phyloP scores from a whole-genome alignment of 2,329 filamentous ascomycete genomes.

The Scedosporium boydii region DNA sequence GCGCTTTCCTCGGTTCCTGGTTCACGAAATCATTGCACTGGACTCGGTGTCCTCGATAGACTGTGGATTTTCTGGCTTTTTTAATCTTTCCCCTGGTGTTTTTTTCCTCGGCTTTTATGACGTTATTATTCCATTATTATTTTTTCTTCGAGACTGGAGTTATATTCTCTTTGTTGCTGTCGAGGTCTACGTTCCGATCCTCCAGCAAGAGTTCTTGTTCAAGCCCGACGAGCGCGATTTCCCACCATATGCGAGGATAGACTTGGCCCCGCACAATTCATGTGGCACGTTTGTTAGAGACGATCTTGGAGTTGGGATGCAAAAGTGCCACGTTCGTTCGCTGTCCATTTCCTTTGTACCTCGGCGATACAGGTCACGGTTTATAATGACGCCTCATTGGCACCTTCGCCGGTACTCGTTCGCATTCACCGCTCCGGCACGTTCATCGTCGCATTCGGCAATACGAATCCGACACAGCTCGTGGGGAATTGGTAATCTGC shows the following conservation, averaged over 20 bases:
- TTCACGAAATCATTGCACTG: conserved; percentile 7
- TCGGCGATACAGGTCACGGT: not conserved
- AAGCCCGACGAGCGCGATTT: not conserved
- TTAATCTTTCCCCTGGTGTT: conserved; percentile 6
- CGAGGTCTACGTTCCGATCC: not conserved
- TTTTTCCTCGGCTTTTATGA: conserved; percentile 5
- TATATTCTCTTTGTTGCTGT: conserved; percentile 2
- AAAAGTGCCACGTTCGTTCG: conserved; percentile 5
- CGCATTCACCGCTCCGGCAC: not conserved
- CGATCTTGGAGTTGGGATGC: conserved; percentile 3
- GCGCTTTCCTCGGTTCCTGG: conserved; percentile 8
- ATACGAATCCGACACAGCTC: too few relatives aligned
- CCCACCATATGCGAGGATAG: not conserved
- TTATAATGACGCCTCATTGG: conserved; percentile 1
- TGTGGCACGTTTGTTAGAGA: conserved; percentile 5
- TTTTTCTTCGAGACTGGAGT: conserved; percentile 10
- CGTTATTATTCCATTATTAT: conserved; percentile 7
- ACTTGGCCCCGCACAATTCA: not conserved
- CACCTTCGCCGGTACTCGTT: not conserved
- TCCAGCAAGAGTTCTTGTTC: not conserved
- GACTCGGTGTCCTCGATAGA: conserved; percentile 12
- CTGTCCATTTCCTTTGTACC: conserved; percentile 3
- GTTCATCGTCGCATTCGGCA: not conserved
- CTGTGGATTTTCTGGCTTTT: conserved; percentile 1
- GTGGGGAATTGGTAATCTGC: too few relatives aligned